A percentile compares a stretch with the other conserved stretches of the same genome.
Evolutionary conservation across 371 early-diverging fungal genomes (phyloP).

Genomic region (Mucor irregularis): DNA sequence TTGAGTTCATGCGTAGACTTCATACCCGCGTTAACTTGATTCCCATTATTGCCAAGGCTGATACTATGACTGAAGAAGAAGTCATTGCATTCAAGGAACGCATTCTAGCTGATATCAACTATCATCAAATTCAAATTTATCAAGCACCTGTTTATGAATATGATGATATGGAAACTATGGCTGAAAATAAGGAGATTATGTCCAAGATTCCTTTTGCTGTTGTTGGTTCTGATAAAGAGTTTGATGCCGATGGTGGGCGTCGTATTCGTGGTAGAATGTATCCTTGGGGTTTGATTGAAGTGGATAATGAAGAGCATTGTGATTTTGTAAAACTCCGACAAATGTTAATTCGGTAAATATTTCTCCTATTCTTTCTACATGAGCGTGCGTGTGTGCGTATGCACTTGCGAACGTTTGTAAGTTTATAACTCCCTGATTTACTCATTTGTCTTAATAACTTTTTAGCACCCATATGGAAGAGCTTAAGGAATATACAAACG

Average conservation of each 20-base stretch:
- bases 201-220: constrained; percentile 96
- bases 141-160: constrained; percentile 88
- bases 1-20: constrained; percentile 94
- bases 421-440: neutral
- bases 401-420: too few relatives aligned
- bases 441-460: neutral
- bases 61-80: constrained; percentile 96
- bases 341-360: constrained; percentile 72
- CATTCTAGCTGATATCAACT: constrained; percentile 89
- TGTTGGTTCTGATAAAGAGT: constrained; percentile 90
- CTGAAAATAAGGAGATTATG: constrained; percentile 93
- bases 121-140: constrained; percentile 92
- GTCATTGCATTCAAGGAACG: constrained; percentile 88
- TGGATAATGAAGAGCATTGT: constrained; percentile 87
- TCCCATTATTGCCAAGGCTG: constrained; percentile 98
- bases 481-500: constrained; percentile 90
- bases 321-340: constrained; percentile 95
- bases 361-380: neutral
- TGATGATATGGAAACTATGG: constrained; percentile 92
- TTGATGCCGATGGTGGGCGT: constrained; percentile 79
- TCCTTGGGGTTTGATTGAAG: constrained; percentile 96
- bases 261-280: constrained; percentile 92
- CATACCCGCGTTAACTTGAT: constrained; percentile 96
- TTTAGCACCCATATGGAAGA: constrained; percentile 88
- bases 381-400: too few relatives aligned